A percentile compares a stretch with the other conserved stretches of the same genome.
Evolutionary conservation across 257 asterid species (phyloP).

Genomic region (Nicotiana knightiana): DNA sequence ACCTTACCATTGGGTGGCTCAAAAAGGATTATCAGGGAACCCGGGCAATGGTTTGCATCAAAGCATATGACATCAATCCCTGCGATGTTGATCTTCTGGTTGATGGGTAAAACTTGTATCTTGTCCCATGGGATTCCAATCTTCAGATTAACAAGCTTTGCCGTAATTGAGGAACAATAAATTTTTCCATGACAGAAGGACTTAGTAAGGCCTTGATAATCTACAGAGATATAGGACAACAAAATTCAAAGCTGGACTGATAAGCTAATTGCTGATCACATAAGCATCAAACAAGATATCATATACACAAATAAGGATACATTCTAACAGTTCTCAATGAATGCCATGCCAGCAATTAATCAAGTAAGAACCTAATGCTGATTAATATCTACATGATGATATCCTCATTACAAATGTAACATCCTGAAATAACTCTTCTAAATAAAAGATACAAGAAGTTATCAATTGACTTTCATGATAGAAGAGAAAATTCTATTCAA

Average conservation of each 20-base stretch:
- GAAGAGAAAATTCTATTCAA: not conserved
- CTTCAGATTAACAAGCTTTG: conserved; percentile 79
- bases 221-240: conserved; percentile 38
- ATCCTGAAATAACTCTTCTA: not conserved
- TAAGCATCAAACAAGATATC: not conserved
- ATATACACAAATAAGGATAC: not conserved
- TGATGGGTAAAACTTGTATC: conserved; percentile 74
- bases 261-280: not conserved
- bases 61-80: conserved; percentile 77
- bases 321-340: not conserved
- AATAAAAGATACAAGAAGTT: not conserved
- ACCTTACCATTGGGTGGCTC: conserved; percentile 90
- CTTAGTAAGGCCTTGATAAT: conserved; percentile 93
- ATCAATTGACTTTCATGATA: not conserved
- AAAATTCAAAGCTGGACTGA: not conserved
- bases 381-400: not conserved
- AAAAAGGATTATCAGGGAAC: conserved; percentile 77
- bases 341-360: not conserved
- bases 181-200: conserved; percentile 82
- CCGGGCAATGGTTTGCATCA: conserved; percentile 98
- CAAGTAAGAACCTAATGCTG: not conserved
- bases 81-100: conserved; percentile 65
- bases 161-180: conserved; percentile 78
- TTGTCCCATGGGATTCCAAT: conserved; percentile 74
- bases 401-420: not conserved